Percentiles rank a stretch among this genome's conserved stretches.
These are phyloP conservation scores for Dendrobium nobile DNA, from an alignment of 106 monocot genomes.

Conservation along the genomic window DNA sequence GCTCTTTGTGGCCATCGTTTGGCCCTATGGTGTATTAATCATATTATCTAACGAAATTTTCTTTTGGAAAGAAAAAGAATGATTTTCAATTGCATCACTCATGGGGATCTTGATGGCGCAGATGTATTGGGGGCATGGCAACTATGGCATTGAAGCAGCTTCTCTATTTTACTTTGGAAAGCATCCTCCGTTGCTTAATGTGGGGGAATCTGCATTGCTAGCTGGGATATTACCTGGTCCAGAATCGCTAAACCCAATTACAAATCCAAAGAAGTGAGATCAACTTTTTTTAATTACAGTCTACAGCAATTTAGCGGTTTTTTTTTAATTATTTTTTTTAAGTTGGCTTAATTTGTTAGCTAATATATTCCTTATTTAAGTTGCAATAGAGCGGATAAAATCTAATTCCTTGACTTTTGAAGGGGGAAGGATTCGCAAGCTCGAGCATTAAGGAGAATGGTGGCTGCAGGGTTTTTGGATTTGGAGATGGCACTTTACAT, in stretches of 20 bases:
- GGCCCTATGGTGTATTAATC: no score
- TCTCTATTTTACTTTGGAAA: slow-evolving; percentile 50
- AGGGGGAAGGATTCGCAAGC: slow-evolving; percentile 36
- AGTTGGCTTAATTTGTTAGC: neutral
- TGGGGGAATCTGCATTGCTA: slow-evolving; percentile 43
- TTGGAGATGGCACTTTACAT: slow-evolving; percentile 29
- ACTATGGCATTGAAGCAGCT: slow-evolving; percentile 40
- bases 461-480: slow-evolving; percentile 35
- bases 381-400: neutral
- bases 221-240: slow-evolving; percentile 54
- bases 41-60: no score
- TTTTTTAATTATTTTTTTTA: neutral
- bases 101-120: slow-evolving; percentile 13
- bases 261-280: slow-evolving; percentile 23
- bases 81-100: neutral
- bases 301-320: neutral
- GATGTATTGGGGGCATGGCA: slow-evolving; percentile 53
- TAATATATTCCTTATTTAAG: neutral
- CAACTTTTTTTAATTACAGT: slow-evolving; percentile 2
- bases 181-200: slow-evolving; percentile 29
- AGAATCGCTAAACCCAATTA: slow-evolving; percentile 34
- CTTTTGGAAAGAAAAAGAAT: neutral
- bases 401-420: neutral
- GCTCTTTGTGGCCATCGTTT: no score
- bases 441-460: slow-evolving; percentile 42